Conservation (phyloP, 2,329 filamentous ascomycete species). For the Orbilia blumenaviensis region DNA sequence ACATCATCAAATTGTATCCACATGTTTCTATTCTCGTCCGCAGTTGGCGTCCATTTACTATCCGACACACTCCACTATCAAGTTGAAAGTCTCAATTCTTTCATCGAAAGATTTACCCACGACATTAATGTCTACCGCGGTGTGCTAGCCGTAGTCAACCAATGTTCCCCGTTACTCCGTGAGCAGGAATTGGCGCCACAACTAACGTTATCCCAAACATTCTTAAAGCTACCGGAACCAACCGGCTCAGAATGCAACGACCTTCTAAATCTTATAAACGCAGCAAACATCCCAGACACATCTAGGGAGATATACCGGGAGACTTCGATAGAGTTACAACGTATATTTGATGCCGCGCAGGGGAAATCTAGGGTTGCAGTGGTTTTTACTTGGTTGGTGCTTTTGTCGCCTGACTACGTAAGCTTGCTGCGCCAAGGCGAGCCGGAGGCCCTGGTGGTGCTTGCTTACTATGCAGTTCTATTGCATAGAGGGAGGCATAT, state of each 20-base stretch:
- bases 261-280: slow-evolving; percentile 55
- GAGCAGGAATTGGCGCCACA: slow-evolving; percentile 56
- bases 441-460: slow-evolving; percentile 64
- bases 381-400: slow-evolving; percentile 61
- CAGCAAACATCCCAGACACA: slow-evolving; percentile 41
- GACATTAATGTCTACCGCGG: slow-evolving; percentile 64
- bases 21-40: slow-evolving; percentile 64
- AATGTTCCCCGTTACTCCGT: slow-evolving; percentile 60
- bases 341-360: slow-evolving; percentile 57
- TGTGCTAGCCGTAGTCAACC: slow-evolving; percentile 61
- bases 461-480: slow-evolving; percentile 66
- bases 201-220: slow-evolving; percentile 57
- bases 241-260: slow-evolving; percentile 57
- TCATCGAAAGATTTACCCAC: slow-evolving; percentile 62
- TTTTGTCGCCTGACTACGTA: slow-evolving; percentile 60
- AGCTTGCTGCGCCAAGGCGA: slow-evolving; percentile 59
- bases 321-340: slow-evolving; percentile 59
- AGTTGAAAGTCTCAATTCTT: slow-evolving; percentile 61
- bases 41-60: slow-evolving; percentile 65
- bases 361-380: slow-evolving; percentile 55
- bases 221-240: slow-evolving; percentile 47
- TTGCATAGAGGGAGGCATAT: slow-evolving; percentile 62
- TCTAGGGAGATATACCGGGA: slow-evolving; percentile 54
- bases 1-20: slow-evolving; percentile 60
- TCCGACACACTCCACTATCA: slow-evolving; percentile 64